Base-by-base conservation (phyloP, 2,329 filamentous ascomycete species). In the Trichoderma hamatum region DNA sequence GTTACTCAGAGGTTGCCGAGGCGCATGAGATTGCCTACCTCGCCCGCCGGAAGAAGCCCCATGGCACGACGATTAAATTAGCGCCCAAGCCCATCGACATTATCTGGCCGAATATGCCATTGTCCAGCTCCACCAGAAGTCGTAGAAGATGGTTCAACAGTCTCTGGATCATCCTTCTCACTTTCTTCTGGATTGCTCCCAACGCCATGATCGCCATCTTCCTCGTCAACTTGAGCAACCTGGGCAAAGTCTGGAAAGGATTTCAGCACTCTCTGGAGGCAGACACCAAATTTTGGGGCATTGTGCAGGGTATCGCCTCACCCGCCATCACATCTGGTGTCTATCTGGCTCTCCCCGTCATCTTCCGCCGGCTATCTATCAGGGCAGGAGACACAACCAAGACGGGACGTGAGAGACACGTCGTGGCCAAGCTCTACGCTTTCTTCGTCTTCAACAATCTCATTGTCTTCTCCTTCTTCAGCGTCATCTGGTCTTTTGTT, bases 371-470 rank as follows among this genome's bases (percentile, higher is more conserved):
- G 26, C 84, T 99, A 46, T 91, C 93, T 6, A 90, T 94, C 70
- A 88, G 88, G 73, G 92, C 92, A 5, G 96, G 96, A 72, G 95
- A 98, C 77, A 86, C 92, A 72, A 97, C 93, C 59, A 99, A 98
- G 81, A 97, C 93, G 0, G 92, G 93, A 30, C 89, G 96, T 67
- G 96, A 99, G 78, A 87, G 93, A 34, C 95, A 98, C 78, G 96
- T 99, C 64, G 86, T 96, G 70, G 90, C 89, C 71, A 96, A 97
- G 79, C 86, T 99, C 2, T 99, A 96, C 80, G 87, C 92, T 21
- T 99, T 99, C 82, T 99, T 99, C 80, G 88, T 97, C 64, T 94
- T 99, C 84, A 99, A 99, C 86, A 98, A 98, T 77, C 81, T 99
- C 67, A 84, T 99, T 73, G 90, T 98, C 69, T 98, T 98, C 80